Percentiles rank a stretch among this genome's conserved stretches.
Evolutionary conservation across 306 rosid genomes (phyloP).

Genomic region (Vigna nakashimae): DNA sequence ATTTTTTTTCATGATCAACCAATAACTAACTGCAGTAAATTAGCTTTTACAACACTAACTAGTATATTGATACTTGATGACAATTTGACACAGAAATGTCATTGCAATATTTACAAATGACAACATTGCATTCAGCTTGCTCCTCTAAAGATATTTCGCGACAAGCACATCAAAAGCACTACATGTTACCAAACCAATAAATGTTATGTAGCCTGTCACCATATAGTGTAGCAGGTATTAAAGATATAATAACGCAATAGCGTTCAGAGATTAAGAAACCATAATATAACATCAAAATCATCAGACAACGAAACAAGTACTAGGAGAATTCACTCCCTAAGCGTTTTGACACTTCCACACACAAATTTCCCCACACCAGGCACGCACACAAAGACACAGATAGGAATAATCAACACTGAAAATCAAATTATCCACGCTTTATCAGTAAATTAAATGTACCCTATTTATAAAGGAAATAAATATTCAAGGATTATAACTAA

Average conservation of each 20-base stretch:
- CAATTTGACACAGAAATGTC: conserved; percentile 1
- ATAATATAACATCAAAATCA: background rate
- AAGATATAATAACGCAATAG: background rate
- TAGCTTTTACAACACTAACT: background rate
- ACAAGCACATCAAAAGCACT: conserved; percentile 16
- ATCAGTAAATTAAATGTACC: conserved; percentile 25
- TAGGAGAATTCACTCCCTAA: conserved; percentile 4
- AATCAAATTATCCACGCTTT: background rate
- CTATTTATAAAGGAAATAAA: conserved; percentile 2
- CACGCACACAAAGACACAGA: background rate
- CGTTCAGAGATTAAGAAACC: conserved; percentile 19
- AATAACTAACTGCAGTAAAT: background rate
- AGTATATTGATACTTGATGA: background rate
- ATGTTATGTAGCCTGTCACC: background rate
- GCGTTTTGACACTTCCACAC: background rate
- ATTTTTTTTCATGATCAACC: conserved; percentile 1
- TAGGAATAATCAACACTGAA: conserved; percentile 13
- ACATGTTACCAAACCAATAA: background rate
- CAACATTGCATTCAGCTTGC: background rate
- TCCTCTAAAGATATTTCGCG: conserved; percentile 18
- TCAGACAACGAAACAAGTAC: background rate
- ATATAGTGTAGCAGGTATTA: conserved; percentile 12
- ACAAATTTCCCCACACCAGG: background rate
- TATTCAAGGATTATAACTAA: background rate
- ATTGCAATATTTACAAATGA: background rate